A percentile compares a stretch with the other conserved stretches of the same genome.
Evolutionary conservation across 352 stramenopile genomes (phyloP).

Genomic region (Globisporangium emineosum): DNA sequence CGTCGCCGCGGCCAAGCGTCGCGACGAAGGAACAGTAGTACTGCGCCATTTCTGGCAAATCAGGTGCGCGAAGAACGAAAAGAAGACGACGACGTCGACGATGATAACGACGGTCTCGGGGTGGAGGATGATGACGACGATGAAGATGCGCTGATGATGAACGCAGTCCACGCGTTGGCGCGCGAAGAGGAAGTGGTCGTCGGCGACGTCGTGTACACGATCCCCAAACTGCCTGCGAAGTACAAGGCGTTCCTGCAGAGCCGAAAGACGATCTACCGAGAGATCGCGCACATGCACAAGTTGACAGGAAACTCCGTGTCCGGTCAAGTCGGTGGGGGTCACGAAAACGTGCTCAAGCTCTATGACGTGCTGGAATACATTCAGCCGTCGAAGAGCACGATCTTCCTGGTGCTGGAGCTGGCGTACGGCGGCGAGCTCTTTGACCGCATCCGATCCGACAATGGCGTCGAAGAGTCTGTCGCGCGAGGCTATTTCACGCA

Average conservation of each 20-base stretch:
- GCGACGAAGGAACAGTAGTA: constrained; percentile 8
- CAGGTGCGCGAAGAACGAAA: constrained; percentile 18
- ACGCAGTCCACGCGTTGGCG: constrained; percentile 19
- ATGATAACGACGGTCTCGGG: constrained; percentile 3
- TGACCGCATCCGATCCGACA: constrained; percentile 89
- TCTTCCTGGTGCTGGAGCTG: constrained; percentile 93
- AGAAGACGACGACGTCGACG: constrained; percentile 19
- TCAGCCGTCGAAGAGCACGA: constrained; percentile 92
- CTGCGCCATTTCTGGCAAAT: background rate
- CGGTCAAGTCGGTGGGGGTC: constrained; percentile 75
- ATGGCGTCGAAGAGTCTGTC: constrained; percentile 69
- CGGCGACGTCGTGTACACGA: constrained; percentile 40
- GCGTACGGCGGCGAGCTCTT: constrained; percentile 91
- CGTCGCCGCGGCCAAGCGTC: background rate
- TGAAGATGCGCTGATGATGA: constrained; percentile 32
- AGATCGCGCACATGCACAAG: constrained; percentile 95
- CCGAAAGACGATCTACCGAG: constrained; percentile 91
- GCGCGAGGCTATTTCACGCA: constrained; percentile 89
- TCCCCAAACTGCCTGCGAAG: constrained; percentile 92
- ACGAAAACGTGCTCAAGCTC: constrained; percentile 94
- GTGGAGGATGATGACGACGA: constrained; percentile 21
- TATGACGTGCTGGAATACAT: constrained; percentile 96
- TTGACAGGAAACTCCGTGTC: constrained; percentile 80
- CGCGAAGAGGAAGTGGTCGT: constrained; percentile 25
- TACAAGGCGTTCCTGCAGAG: constrained; percentile 91